These are phyloP conservation scores for Knufia fluminis DNA, from an alignment of 2,329 filamentous ascomycete species.

Conservation along the genomic window DNA sequence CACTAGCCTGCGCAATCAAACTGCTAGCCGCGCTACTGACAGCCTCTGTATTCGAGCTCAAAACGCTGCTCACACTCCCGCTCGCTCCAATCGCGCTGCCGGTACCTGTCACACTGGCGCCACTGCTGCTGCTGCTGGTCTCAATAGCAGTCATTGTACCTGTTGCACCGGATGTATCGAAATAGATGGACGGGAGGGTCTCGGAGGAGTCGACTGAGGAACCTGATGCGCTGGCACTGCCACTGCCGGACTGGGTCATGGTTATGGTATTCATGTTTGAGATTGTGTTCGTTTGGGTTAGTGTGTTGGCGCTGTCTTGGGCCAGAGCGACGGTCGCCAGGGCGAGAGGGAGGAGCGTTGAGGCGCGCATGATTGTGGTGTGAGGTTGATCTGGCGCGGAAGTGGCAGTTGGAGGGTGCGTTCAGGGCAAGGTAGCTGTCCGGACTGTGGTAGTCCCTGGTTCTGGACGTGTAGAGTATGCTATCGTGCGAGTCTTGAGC, in stretches of 20 bases:
- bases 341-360: not conserved
- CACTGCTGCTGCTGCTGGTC: not conserved
- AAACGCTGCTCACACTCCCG: not conserved
- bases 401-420: no score
- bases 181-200: not conserved
- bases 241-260: constrained; percentile 6
- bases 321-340: not conserved
- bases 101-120: not conserved
- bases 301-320: not conserved
- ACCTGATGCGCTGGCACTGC: no score
- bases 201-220: no score
- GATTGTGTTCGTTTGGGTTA: not conserved
- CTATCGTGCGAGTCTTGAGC: no score
- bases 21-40: not conserved
- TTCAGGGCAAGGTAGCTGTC: no score
- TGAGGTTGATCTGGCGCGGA: no score
- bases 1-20: no score
- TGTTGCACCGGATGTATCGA: constrained; percentile 1
- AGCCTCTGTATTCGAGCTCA: constrained; percentile 2
- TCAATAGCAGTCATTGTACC: constrained; percentile 1
- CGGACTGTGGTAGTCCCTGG: no score
- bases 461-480: no score
- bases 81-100: not conserved
- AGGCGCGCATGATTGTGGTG: constrained; percentile 2
- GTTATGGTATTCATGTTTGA: not conserved